Conservation (phyloP, 2,329 filamentous ascomycete species). For the Intubia oerlemansii region DNA sequence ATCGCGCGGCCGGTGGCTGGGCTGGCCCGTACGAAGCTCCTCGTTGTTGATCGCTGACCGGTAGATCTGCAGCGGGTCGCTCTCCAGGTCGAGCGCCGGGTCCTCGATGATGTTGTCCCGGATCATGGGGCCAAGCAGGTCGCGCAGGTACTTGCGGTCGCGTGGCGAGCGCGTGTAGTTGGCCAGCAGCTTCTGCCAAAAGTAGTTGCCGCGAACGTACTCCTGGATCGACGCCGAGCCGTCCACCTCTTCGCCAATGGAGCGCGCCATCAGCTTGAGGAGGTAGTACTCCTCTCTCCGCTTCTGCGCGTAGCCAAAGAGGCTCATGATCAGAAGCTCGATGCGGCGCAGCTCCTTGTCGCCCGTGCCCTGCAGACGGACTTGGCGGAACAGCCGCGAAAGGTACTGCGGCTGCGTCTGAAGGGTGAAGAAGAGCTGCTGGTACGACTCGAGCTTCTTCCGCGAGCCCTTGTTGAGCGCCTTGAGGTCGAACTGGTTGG, state of each 20-base stretch:
- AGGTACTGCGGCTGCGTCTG: conserved; percentile 95
- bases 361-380: conserved; percentile 63
- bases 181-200: conserved; percentile 71
- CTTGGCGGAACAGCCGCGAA: conserved; percentile 62
- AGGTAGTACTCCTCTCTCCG: conserved; percentile 92
- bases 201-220: conserved; percentile 73
- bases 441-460: conserved; percentile 89
- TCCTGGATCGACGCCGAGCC: conserved; percentile 54
- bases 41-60: conserved; percentile 91
- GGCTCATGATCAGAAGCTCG: conserved; percentile 83
- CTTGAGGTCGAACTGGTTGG: conserved; percentile 89
- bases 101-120: conserved; percentile 88
- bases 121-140: conserved; percentile 66
- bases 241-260: conserved; percentile 72
- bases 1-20: conserved; percentile 62
- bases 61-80: conserved; percentile 95
- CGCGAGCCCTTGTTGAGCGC: conserved; percentile 92
- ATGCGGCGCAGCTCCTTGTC: conserved; percentile 89
- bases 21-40: conserved; percentile 73
- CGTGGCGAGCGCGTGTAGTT: conserved; percentile 82
- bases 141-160: conserved; percentile 79
- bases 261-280: conserved; percentile 65
- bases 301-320: conserved; percentile 96
- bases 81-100: conserved; percentile 75
- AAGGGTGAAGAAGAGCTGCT: conserved; percentile 91